Evolutionary conservation across 768 basidiomycete genomes (phyloP).

Genomic region (Russula griseocarnosa): DNA sequence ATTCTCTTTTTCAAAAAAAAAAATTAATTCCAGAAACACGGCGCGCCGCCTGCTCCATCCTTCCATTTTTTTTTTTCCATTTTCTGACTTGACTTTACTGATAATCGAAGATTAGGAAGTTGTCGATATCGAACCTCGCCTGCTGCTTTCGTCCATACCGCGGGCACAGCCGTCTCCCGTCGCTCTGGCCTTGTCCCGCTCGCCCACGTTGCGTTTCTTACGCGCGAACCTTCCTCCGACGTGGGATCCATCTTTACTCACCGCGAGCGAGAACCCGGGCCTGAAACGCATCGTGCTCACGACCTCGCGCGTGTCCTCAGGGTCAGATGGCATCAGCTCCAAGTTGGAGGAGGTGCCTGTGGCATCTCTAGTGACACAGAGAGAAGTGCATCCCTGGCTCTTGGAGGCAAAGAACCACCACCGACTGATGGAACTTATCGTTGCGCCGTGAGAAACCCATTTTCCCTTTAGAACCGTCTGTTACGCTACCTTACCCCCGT

Average conservation of each 20-base stretch:
- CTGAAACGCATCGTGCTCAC: slow-evolving; percentile 18
- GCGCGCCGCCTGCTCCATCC: no score
- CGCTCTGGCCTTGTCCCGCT: slow-evolving; percentile 19
- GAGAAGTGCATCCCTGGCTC: slow-evolving; percentile 13
- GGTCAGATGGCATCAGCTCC: not conserved
- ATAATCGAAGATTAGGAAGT: not conserved
- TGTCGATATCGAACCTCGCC: slow-evolving; percentile 7
- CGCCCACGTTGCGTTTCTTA: slow-evolving; percentile 12
- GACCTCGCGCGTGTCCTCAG: not conserved
- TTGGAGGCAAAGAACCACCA: slow-evolving; percentile 15
- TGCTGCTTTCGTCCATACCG: not conserved
- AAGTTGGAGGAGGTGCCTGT: not conserved
- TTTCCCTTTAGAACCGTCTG: not conserved
- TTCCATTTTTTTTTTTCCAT: not conserved
- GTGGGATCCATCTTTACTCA: slow-evolving; percentile 20
- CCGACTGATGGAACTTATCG: slow-evolving; percentile 16
- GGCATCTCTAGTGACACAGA: not conserved
- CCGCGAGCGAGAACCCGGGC: slow-evolving; percentile 14
- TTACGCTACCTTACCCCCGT: no score
- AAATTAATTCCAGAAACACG: no score
- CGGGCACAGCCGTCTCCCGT: not conserved
- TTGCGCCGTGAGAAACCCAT: slow-evolving; percentile 2
- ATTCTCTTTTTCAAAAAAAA: not conserved
- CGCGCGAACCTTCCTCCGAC: slow-evolving; percentile 8
- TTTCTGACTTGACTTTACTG: no score